Percentiles rank a stretch among this genome's conserved stretches.
Evolutionary conservation across 768 basidiomycete species (phyloP).

Genomic region (Tricholomella constricta): DNA sequence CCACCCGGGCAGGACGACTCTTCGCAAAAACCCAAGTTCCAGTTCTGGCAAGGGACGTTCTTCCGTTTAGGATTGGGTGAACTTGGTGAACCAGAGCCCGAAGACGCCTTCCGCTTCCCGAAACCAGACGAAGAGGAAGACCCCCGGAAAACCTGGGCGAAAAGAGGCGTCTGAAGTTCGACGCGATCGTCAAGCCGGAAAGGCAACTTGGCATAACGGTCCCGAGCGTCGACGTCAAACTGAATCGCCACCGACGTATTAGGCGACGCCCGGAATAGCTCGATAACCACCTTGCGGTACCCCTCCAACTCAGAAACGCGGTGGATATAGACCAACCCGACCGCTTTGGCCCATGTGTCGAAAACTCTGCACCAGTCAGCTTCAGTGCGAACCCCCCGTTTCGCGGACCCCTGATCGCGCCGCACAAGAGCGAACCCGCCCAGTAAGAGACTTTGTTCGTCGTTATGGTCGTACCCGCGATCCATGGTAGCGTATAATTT

Average conservation of each 20-base stretch:
- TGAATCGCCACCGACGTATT: slow-evolving; percentile 1
- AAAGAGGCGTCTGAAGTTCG: slow-evolving; percentile 4
- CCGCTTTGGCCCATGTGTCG: slow-evolving; percentile 5
- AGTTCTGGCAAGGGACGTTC: too few relatives aligned
- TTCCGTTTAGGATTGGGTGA: background rate
- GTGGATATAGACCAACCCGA: slow-evolving; percentile 14
- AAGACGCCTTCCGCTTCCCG: too few relatives aligned
- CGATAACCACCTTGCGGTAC: slow-evolving; percentile 7
- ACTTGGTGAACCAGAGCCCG: background rate
- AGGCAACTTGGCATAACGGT: slow-evolving; percentile 9
- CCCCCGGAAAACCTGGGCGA: slow-evolving; percentile 6
- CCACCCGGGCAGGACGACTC: slow-evolving; percentile 8
- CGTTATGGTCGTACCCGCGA: slow-evolving; percentile 17
- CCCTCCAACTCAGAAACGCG: slow-evolving; percentile 4
- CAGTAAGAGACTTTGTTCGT: slow-evolving; percentile 17
- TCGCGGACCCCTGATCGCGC: slow-evolving; percentile 6
- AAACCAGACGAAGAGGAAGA: too few relatives aligned
- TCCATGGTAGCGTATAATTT: slow-evolving; percentile 19
- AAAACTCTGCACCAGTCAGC: slow-evolving; percentile 19
- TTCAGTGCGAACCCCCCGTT: background rate
- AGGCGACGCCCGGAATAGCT: slow-evolving; percentile 13
- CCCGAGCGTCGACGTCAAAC: slow-evolving; percentile 11
- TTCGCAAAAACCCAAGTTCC: slow-evolving; percentile 6
- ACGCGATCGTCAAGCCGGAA: slow-evolving; percentile 17
- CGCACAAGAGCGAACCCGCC: slow-evolving; percentile 14